A percentile compares a stretch with the other conserved stretches of the same genome.
Conservation (phyloP, 192 early-diverging fungal genomes). For the Linnemannia zychae region DNA sequence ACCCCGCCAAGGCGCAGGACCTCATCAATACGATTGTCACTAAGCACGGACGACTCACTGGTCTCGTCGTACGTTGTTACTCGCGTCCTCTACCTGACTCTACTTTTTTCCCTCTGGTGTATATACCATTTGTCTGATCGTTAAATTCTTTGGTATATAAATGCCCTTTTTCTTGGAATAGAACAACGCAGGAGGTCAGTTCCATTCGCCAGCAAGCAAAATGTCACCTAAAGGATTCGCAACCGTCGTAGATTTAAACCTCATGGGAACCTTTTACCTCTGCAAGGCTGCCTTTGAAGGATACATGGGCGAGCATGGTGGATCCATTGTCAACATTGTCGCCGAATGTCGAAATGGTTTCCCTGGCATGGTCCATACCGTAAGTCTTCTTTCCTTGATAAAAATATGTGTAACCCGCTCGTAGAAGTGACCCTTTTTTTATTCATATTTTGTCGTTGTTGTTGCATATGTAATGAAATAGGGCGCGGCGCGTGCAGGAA, state of each 20-base stretch:
- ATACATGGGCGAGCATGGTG: slow-evolving; percentile 31
- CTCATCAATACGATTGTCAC: slow-evolving; percentile 8
- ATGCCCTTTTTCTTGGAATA: neutral
- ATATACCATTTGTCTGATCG: too few relatives aligned
- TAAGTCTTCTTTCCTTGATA: neutral
- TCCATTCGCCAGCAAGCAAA: slow-evolving; percentile 20
- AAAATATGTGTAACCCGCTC: too few relatives aligned
- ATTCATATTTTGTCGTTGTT: neutral
- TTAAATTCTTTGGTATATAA: neutral
- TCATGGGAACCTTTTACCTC: slow-evolving; percentile 28
- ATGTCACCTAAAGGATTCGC: slow-evolving; percentile 16
- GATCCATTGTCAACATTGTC: slow-evolving; percentile 22
- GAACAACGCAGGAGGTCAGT: slow-evolving; percentile 35
- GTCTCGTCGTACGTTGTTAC: slow-evolving; percentile 9
- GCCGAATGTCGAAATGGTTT: slow-evolving; percentile 27
- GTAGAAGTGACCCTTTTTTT: neutral
- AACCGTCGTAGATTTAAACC: slow-evolving; percentile 25
- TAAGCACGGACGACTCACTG: slow-evolving; percentile 18
- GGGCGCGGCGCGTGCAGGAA: slow-evolving; percentile 24
- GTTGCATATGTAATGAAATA: neutral
- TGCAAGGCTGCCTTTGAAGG: slow-evolving; percentile 28
- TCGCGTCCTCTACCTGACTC: neutral
- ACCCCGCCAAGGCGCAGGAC: neutral
- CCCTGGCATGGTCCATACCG: slow-evolving; percentile 14
- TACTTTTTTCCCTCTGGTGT: neutral